Evolutionary conservation across 225 moss, liverwort and hornwort genomes (phyloP).

Genomic region (Polytrichum commune): DNA sequence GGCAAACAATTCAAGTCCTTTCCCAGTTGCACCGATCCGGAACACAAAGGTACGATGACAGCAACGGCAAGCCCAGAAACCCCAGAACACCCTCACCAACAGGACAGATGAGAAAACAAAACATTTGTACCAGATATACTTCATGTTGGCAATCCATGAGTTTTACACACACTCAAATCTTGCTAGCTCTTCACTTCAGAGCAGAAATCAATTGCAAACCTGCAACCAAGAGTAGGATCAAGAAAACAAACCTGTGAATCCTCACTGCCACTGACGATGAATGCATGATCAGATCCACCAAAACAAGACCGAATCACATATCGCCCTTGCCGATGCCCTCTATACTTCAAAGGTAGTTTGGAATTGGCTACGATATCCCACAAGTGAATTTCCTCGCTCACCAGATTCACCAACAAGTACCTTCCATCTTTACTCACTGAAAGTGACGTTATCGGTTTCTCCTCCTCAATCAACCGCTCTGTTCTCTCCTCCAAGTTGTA

Average conservation of each 20-base stretch:
- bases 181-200: background rate
- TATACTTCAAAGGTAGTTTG: constrained; percentile 85
- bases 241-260: constrained; percentile 78
- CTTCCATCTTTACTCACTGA: constrained; percentile 96
- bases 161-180: background rate
- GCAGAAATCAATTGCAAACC: background rate
- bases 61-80: too few relatives aligned
- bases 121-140: background rate
- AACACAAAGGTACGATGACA: background rate
- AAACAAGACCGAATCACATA: constrained; percentile 99
- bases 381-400: constrained; percentile 94
- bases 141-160: background rate
- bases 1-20: background rate
- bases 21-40: background rate
- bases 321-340: constrained; percentile 86
- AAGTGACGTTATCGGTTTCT: constrained; percentile 91
- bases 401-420: constrained; percentile 90
- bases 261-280: constrained; percentile 99
- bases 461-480: constrained; percentile 90
- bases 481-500: constrained; percentile 92
- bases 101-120: too few relatives aligned
- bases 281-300: constrained; percentile 95
- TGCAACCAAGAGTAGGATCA: background rate
- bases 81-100: too few relatives aligned
- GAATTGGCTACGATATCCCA: constrained; percentile 83